Percentiles rank a stretch among this genome's conserved stretches.
phyloP scores from a whole-genome alignment of 2,329 filamentous ascomycete genomes.

The Aspergillus tubingensis region DNA sequence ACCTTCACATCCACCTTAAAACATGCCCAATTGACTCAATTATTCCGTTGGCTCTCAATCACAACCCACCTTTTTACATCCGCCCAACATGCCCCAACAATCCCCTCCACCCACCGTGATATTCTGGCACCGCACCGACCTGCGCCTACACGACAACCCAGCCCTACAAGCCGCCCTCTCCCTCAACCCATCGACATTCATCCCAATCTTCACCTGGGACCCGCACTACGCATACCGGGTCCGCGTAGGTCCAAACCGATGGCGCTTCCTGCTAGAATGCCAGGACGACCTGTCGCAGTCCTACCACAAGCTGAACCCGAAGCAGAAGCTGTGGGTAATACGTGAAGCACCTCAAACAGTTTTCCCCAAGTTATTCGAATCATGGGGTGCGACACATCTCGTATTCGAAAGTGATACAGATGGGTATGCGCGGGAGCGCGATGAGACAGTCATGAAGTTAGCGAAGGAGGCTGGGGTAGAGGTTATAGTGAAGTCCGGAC shows the following conservation, averaged over 20 bases:
- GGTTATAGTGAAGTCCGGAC: constrained; percentile 64
- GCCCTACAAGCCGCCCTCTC: constrained; percentile 71
- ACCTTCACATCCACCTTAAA: background rate
- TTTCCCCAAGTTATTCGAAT: constrained; percentile 70
- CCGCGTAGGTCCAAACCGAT: constrained; percentile 70
- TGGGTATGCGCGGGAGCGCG: constrained; percentile 67
- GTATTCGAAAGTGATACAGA: constrained; percentile 81
- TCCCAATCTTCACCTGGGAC: constrained; percentile 79
- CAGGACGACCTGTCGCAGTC: constrained; percentile 69
- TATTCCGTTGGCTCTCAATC: too few relatives aligned
- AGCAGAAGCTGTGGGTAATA: constrained; percentile 70
- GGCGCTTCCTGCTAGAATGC: constrained; percentile 75
- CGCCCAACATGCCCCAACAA: background rate
- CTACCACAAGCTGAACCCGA: constrained; percentile 68
- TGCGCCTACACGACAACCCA: constrained; percentile 75
- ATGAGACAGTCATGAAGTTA: constrained; percentile 59
- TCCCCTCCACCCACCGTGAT: constrained; percentile 53
- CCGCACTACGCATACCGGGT: constrained; percentile 76
- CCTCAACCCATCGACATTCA: constrained; percentile 67
- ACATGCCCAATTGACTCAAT: background rate
- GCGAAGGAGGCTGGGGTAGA: constrained; percentile 67
- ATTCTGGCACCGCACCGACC: constrained; percentile 78
- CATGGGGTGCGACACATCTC: constrained; percentile 73
- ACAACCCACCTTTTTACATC: too few relatives aligned
- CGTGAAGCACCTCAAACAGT: constrained; percentile 72